phyloP scores from a whole-genome alignment of 139 green algal genomes.

The Haematococcus lacustris region DNA sequence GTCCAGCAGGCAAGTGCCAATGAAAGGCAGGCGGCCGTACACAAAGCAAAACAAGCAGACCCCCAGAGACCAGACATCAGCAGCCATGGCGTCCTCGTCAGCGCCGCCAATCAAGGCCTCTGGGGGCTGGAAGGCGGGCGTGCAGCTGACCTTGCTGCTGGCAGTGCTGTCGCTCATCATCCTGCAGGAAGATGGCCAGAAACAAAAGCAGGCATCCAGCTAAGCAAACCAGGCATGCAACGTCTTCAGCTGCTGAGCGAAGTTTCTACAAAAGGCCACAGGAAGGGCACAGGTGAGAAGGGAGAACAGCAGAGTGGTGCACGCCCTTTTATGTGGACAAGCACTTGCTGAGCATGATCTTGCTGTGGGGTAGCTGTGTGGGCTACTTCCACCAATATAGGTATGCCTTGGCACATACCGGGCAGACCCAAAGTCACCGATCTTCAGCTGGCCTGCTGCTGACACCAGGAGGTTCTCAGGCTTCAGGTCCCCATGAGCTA shows the following conservation, averaged over 20 bases:
- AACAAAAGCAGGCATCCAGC: background rate
- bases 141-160: slow-evolving; percentile 16
- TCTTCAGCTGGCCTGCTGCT: slow-evolving; percentile 67
- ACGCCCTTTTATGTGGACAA: background rate
- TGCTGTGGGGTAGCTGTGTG: background rate
- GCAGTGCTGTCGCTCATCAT: background rate
- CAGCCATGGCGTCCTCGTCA: slow-evolving; percentile 28
- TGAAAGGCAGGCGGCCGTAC: slow-evolving; percentile 59
- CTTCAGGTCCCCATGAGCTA: slow-evolving; percentile 84
- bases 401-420: slow-evolving; percentile 19
- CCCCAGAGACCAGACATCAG: slow-evolving; percentile 78
- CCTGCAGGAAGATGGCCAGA: background rate
- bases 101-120: background rate
- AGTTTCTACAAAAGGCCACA: background rate
- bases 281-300: background rate
- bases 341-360: background rate
- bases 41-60: slow-evolving; percentile 77
- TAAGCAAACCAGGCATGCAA: background rate
- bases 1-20: slow-evolving; percentile 34
- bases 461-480: slow-evolving; percentile 83
- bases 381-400: no score
- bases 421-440: slow-evolving; percentile 80
- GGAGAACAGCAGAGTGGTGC: no score
- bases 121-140: slow-evolving; percentile 23
- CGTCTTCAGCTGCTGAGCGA: background rate